Base-by-base conservation (phyloP, 1,139 yeast species). In the Zygosaccharomyces pseudobailii region DNA sequence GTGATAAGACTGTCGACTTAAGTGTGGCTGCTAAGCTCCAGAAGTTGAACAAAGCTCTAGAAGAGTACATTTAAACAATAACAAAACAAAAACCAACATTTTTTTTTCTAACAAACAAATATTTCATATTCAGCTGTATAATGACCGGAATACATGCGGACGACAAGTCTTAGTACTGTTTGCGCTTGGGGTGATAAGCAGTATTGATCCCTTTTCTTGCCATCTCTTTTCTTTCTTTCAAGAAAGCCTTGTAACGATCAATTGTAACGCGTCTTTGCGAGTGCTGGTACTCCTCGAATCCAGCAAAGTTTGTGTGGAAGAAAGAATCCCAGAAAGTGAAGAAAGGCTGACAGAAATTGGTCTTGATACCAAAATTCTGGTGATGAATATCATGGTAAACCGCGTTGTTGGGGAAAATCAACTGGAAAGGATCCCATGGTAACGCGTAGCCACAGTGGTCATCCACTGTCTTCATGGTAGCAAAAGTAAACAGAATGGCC, bases 311-410 rank as follows among this genome's bases (percentile, higher is more conserved):
- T 2, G 97, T 87, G 48, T 80, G 78, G 51, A 78, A 76, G 47
- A 83, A 55, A 46, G 70, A 69, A 68, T 92, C 98, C 98, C 98
- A 92, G 62, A 88, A 80, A 3, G 90, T 84, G 70, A 92, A 92
- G 71, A 90, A 92, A 6, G 98, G 98, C 72, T 92, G 98, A n/a
- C 95, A 84, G 62, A 83, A 92, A 71, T 92, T 92, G 53, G 84
- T 83, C 72, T 88, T 89, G 69, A 92, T 84, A 30, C 98, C 98
- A 78, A 94, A 92, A 58, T 80, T 80, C 72, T 92, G 98, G 70
- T 92, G 98, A 66, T 92, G 98, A 57, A 92, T 89, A 69, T 92
- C 98, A 65, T 92, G 98, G 67, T 89, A 92, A 34, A 89, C 85
- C 9, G 97, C 87, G 62, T 92, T 90, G 71, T 92, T 92, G 52